Conservation (phyloP, 352 stramenopile species). For the Phytophthora multivora region DNA sequence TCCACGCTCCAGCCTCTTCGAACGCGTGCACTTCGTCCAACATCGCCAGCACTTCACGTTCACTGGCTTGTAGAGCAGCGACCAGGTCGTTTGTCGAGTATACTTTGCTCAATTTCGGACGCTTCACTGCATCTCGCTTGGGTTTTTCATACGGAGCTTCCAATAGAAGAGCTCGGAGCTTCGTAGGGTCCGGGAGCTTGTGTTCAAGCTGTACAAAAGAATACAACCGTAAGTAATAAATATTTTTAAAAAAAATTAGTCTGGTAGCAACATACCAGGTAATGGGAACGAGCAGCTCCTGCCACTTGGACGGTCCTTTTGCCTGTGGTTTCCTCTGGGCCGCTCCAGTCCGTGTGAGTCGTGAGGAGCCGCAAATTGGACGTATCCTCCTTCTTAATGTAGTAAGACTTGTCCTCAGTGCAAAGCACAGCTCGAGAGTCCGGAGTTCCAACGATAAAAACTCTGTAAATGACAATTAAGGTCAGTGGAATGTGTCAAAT, state of each 20-base stretch:
- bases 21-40: slow-evolving; percentile 69
- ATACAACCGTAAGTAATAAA: not conserved
- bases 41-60: slow-evolving; percentile 66
- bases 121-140: slow-evolving; percentile 36
- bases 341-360: slow-evolving; percentile 56
- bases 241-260: no score
- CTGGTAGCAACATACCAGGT: slow-evolving; percentile 41
- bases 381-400: slow-evolving; percentile 80
- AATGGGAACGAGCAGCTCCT: slow-evolving; percentile 69
- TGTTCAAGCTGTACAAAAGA: slow-evolving; percentile 54
- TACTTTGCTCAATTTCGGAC: slow-evolving; percentile 53
- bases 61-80: slow-evolving; percentile 60
- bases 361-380: slow-evolving; percentile 82
- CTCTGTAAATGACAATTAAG: slow-evolving; percentile 20
- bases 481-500: slow-evolving; percentile 15
- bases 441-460: slow-evolving; percentile 69
- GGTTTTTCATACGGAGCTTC: slow-evolving; percentile 63
- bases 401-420: slow-evolving; percentile 71
- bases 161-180: slow-evolving; percentile 67
- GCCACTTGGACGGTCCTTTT: slow-evolving; percentile 50
- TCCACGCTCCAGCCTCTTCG: slow-evolving; percentile 73
- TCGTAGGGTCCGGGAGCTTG: slow-evolving; percentile 58
- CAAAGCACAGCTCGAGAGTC: slow-evolving; percentile 72
- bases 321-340: slow-evolving; percentile 21
- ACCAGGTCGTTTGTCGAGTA: slow-evolving; percentile 75